Evolutionary conservation across 176 grass and related monocot genomes (phyloP), one percentile per base, ranked within the genome.

Genomic region (Pharus latifolius): DNA sequence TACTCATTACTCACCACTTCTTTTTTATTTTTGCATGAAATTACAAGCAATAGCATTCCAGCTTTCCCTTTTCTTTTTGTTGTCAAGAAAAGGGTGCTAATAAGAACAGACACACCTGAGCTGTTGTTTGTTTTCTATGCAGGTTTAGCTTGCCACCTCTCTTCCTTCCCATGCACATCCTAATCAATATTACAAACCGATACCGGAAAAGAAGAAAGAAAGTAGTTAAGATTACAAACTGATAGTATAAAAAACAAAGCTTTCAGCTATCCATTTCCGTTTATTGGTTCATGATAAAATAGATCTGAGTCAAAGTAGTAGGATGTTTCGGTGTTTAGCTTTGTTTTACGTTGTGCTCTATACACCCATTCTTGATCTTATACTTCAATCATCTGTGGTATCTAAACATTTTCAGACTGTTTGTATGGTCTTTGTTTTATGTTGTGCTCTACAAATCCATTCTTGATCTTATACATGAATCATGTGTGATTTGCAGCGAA

Each of bases 401-500:
- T n/a, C n/a, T n/a, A n/a, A n/a, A n/a, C n/a, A n/a, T n/a, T n/a
- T n/a, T n/a, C n/a, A n/a, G n/a, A n/a, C n/a, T n/a, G n/a, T n/a
- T n/a, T n/a, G 35, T 9, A 38, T 5, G 47, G 15, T 3, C 2
- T 37, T 65, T 57, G 25, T 53, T 22, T 54, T 45, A 5, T 63
- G 13, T 48, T 56, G n/a, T 64, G 13, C 25, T 24, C 34, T 56
- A 80, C 29, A 67, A 17, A 35, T 33, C 22, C 8, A 3, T 52
- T 68, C 22, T 24, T 56, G 47, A 15, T 41, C 27, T 68, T 48
- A 73, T 49, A 62, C 48, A 62, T 63, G 6, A 40, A 51, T 28
- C 66, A 68, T 75, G 13, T 77, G 7, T 78, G 49, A 48, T 73
- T 72, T 16, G 1, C 87, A 99, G 96, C 77, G 79, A 85, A 94